Evolutionary conservation across 148 eudicot genomes (phyloP), one percentile per base, ranked within the genome.

Genomic region (Rhododendron griersonianum): DNA sequence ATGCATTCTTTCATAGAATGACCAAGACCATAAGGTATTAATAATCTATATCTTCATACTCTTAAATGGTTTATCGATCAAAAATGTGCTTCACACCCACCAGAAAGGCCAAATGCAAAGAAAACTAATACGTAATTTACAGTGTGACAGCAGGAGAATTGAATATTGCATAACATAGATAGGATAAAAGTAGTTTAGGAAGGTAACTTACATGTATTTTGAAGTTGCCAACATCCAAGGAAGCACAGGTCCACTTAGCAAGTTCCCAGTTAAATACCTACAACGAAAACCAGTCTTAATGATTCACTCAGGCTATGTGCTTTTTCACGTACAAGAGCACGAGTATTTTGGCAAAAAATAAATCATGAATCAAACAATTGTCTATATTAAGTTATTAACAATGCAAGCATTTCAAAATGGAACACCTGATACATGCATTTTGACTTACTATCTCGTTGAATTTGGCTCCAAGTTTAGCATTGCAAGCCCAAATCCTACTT

Each of bases 181-280:
- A 41, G 1, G 45, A 41, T 41, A 41, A 41, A 41, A 41, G 45
- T 41, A 0, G 45, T 41, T 41, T 0, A 41, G 45, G 45, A 41
- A 41, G 45, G 8, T 41, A 41, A 5, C 45, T 41, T 41, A 41
- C 45, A 41, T 41, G 8, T 5, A 0, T 41, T 5, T 41, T 6
- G 7, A 0, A 0, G 0, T 41, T 5, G 6, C 1, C 35, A 53
- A 57, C 79, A 88, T 86, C 90, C 90, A 88, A 45, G 16, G 33
- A 83, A 80, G 88, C 25, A 88, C 61, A 23, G 35, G 2, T 83
- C 90, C 88, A 73, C n/a, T 61, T 30, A 88, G 86, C 78, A 79
- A 44, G 86, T 88, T 88, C 11, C 88, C 88, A 47, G 88, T 86
- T 41, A 88, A 51, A 84, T 53, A 83, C n/a, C 90, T 88, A 2